Evolutionary conservation across 31 red algal genomes (phyloP).

Genomic region (Asparagopsis taxiformis): DNA sequence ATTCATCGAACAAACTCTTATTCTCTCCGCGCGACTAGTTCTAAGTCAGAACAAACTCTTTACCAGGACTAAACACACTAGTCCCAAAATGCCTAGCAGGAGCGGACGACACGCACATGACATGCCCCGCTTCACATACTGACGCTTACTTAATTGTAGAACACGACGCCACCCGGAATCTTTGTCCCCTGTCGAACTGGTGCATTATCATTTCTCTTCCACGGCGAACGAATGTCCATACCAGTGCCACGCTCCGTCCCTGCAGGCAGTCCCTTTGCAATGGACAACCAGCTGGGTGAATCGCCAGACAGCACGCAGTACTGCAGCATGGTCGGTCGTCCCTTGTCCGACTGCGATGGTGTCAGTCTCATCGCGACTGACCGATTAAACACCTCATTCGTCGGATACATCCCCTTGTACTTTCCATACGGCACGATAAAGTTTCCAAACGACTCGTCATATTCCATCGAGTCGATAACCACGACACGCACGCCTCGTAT

Average conservation of each 20-base stretch:
- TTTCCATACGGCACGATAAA: slow-evolving; percentile 55
- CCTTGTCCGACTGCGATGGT: slow-evolving; percentile 45
- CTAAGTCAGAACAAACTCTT: too few relatives aligned
- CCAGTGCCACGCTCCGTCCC: slow-evolving; percentile 71
- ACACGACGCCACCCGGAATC: slow-evolving; percentile 73
- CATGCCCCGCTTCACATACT: too few relatives aligned
- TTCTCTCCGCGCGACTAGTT: too few relatives aligned
- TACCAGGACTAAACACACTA: too few relatives aligned
- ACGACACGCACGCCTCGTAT: slow-evolving; percentile 54
- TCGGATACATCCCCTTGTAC: slow-evolving; percentile 43
- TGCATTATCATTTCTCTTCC: slow-evolving; percentile 42
- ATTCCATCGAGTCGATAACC: slow-evolving; percentile 56
- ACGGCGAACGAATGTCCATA: slow-evolving; percentile 23
- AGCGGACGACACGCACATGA: too few relatives aligned
- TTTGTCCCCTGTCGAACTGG: slow-evolving; percentile 59
- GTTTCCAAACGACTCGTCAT: slow-evolving; percentile 45
- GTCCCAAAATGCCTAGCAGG: too few relatives aligned
- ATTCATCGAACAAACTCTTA: too few relatives aligned
- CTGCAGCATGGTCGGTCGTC: slow-evolving; percentile 38
- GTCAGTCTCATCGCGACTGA: slow-evolving; percentile 40
- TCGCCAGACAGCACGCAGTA: slow-evolving; percentile 28
- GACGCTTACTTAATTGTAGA: slow-evolving; percentile 31
- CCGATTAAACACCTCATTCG: slow-evolving; percentile 60
- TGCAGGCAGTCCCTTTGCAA: slow-evolving; percentile 55
- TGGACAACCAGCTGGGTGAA: slow-evolving; percentile 63